phyloP scores from a whole-genome alignment of 257 asterid species.

The Pogostemon cablin region DNA sequence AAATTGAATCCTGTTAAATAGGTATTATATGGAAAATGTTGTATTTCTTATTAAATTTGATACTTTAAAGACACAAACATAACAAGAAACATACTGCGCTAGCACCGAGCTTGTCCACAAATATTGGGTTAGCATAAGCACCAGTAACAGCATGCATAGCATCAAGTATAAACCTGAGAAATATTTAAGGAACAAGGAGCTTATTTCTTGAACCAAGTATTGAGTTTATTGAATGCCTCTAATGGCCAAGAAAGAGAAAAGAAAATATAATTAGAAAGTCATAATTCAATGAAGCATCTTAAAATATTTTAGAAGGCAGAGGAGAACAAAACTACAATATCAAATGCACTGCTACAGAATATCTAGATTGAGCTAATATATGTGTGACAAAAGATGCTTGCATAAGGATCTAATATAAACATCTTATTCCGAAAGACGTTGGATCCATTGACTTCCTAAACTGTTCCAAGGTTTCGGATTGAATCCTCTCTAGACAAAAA shows the following conservation, averaged over 20 bases:
- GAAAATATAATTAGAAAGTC: neutral
- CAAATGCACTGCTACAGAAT: neutral
- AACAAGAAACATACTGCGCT: conserved; percentile 52
- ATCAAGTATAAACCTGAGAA: conserved; percentile 81
- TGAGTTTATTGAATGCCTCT: neutral
- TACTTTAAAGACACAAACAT: neutral
- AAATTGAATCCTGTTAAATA: conserved; percentile 62
- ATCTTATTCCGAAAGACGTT: neutral
- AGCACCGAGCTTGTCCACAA: conserved; percentile 95
- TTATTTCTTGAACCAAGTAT: neutral
- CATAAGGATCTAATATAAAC: neutral
- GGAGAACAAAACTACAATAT: conserved; percentile 6
- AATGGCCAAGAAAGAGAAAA: conserved; percentile 5
- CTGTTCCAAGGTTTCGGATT: neutral
- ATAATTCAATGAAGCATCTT: neutral
- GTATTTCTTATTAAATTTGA: conserved; percentile 1
- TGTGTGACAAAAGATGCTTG: neutral
- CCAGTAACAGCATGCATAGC: conserved; percentile 99
- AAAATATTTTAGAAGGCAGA: neutral
- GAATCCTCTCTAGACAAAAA: neutral
- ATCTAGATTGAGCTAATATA: neutral
- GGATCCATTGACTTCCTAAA: neutral
- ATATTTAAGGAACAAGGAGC: conserved; percentile 16
- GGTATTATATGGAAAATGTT: conserved; percentile 5
- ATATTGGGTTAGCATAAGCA: conserved; percentile 95